Conservation (phyloP, 495 filamentous ascomycete species). For the Pseudomonodictys pantanalensis region DNA sequence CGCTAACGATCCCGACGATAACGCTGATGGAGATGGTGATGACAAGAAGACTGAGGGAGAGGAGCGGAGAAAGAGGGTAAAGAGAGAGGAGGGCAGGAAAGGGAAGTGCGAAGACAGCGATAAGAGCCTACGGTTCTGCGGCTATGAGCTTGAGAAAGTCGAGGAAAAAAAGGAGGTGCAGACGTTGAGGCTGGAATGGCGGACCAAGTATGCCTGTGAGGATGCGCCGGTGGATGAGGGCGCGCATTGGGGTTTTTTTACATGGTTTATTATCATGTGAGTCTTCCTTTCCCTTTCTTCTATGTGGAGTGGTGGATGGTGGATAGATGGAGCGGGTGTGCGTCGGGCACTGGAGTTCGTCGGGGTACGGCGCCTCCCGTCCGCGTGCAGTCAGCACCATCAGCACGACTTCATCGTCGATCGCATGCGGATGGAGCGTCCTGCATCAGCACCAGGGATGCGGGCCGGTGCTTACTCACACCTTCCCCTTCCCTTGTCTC, state of each 20-base stretch:
- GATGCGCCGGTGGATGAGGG: constrained; percentile 45
- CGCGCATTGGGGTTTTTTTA: constrained; percentile 86
- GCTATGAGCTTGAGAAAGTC: constrained; percentile 55
- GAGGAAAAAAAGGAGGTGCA: constrained; percentile 43
- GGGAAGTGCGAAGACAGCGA: constrained; percentile 39
- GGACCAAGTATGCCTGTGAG: constrained; percentile 81
- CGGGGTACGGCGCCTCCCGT: no score
- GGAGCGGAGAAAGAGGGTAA: constrained; percentile 32
- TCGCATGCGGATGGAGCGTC: no score
- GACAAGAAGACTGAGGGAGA: constrained; percentile 37
- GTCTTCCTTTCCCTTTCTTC: constrained; percentile 37
- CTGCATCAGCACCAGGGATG: no score
- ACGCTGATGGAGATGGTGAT: constrained; percentile 33
- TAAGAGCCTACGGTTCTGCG: constrained; percentile 66
- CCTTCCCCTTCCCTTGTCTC: no score
- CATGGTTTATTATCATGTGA: constrained; percentile 95
- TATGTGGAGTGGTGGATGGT: background rate
- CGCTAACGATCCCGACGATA: constrained; percentile 31
- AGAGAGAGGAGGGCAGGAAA: constrained; percentile 35
- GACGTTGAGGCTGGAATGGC: constrained; percentile 73
- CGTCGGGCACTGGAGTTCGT: no score
- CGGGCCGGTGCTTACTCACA: no score
- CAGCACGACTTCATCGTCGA: no score
- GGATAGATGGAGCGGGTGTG: no score
- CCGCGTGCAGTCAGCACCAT: no score